phyloP scores from a whole-genome alignment of 1,284 basidiomycete genomes.

The Inonotus obliquus region DNA sequence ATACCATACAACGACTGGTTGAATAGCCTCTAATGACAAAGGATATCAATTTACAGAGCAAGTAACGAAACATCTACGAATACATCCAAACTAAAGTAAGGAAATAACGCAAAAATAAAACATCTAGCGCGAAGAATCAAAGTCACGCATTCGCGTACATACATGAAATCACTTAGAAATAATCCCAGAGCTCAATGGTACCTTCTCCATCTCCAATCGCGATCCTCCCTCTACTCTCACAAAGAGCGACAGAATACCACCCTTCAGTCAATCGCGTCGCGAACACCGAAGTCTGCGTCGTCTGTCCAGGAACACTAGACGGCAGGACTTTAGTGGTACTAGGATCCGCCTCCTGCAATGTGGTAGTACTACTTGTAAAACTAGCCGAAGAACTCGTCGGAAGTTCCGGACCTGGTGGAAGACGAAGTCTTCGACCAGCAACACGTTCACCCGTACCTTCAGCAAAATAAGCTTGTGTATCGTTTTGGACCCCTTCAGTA shows the following conservation, averaged over 20 bases:
- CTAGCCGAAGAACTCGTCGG: not conserved
- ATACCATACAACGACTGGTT: too few species aligned
- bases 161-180: conserved; percentile 23
- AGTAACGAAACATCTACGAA: not conserved
- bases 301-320: not conserved
- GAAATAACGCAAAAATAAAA: not conserved
- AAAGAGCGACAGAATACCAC: conserved; percentile 51
- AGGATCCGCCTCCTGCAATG: not conserved
- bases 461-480: conserved; percentile 37
- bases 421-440: conserved; percentile 3
- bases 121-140: too few species aligned
- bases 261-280: conserved; percentile 38
- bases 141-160: not conserved
- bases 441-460: conserved; percentile 17
- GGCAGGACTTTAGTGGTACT: not conserved
- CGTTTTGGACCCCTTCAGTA: conserved; percentile 24
- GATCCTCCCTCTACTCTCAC: conserved; percentile 56
- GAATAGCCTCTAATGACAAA: not conserved
- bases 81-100: not conserved
- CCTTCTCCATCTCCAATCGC: conserved; percentile 50
- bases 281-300: conserved; percentile 39
- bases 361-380: not conserved
- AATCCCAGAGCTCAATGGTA: conserved; percentile 46
- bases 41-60: not conserved
- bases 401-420: not conserved